Base-by-base conservation (phyloP, 345 rosid species). In the Hibiscus mutabilis region DNA sequence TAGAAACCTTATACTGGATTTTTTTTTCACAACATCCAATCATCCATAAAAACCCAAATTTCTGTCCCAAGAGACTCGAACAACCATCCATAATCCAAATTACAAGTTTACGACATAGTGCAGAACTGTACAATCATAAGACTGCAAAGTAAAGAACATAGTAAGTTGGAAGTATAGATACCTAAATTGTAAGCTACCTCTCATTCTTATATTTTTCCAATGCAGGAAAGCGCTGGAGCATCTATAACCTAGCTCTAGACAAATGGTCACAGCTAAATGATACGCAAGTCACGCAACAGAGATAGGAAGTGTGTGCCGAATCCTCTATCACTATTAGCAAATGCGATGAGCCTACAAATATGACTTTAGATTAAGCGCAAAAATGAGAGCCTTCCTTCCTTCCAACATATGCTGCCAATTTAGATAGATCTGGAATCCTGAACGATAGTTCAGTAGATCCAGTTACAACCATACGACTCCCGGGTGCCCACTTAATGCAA, bases 401-500 rank as follows among this genome's bases (percentile, higher is more conserved):
- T 76, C 89, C 92, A 73, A 90, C 91, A 71, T 89, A 92, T 62
- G 93, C 92, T 65, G 92, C 88, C 78, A 92, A 71, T 79, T 90
- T 95, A 7, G 99, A 92, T 42, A 95, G 82, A 81, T 95, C 97
- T 0, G 98, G 97, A 68, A 92, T 73, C 87, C 96, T 88, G 81
- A 92, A 86, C 1, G 97, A 91, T 33, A 93, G 83, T 73, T 93
- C 97, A 0, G 93, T 88, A 5, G 95, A 88, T 15, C 96, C 97
- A 0, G 97, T 94, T 6, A 87, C 97, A 74, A 94, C 90, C 97
- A 90, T 89, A 40, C 91, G 97, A 69, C 80, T 88, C 80, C 97
- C 98, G n/a, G 96, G 94, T 13, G 90, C 88, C 98, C 99, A 95
- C 78, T 87, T 95, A 62, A 95, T 86, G 5, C 87, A 88, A 19